phyloP scores from a whole-genome alignment of 345 rosid genomes.

The Schrenkiella parvula region DNA sequence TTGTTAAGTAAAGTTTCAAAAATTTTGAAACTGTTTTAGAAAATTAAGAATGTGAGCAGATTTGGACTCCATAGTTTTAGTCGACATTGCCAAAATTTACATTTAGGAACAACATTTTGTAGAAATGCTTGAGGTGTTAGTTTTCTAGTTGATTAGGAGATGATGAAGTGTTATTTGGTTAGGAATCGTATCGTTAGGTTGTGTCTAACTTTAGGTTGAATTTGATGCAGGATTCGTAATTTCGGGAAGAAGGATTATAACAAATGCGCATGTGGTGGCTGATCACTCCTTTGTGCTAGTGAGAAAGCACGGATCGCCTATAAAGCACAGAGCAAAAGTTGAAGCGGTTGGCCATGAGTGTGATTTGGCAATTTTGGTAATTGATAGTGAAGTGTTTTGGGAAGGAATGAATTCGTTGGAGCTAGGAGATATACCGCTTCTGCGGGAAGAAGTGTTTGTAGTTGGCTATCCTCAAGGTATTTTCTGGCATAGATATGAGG shows the following conservation, averaged over 20 bases:
- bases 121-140: background rate
- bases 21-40: background rate
- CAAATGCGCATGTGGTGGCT: slow-evolving; percentile 89
- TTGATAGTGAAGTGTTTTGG: slow-evolving; percentile 57
- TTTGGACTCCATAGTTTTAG: background rate
- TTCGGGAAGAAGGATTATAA: slow-evolving; percentile 62
- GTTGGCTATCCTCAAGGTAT: slow-evolving; percentile 95
- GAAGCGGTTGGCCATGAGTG: slow-evolving; percentile 83
- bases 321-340: slow-evolving; percentile 61
- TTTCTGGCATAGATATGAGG: background rate
- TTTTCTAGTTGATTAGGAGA: background rate
- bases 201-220: background rate
- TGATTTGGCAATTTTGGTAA: slow-evolving; percentile 71
- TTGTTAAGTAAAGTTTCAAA: background rate
- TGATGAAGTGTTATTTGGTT: background rate
- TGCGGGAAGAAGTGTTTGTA: slow-evolving; percentile 75
- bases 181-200: background rate
- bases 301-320: slow-evolving; percentile 79
- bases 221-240: slow-evolving; percentile 41
- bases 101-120: background rate
- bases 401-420: slow-evolving; percentile 58
- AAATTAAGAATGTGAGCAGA: background rate
- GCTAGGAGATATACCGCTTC: slow-evolving; percentile 68
- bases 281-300: slow-evolving; percentile 80
- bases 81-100: background rate